A percentile compares a stretch with the other conserved stretches of the same genome.
Conservation (phyloP, 768 basidiomycete species). For the Tephrocybe rancida region DNA sequence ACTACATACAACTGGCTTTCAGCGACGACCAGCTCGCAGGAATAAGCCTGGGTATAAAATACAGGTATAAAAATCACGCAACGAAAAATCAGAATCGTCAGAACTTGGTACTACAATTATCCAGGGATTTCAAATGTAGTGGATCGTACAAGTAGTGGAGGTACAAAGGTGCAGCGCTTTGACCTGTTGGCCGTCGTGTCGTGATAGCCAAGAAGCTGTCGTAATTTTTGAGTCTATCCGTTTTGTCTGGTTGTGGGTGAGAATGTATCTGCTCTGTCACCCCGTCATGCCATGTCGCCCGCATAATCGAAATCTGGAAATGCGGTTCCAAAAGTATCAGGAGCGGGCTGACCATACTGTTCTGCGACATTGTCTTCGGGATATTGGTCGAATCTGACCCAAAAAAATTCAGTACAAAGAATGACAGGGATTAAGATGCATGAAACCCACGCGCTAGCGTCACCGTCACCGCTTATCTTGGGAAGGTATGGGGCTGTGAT, state of each 20-base stretch:
- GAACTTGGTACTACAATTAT: too few species aligned
- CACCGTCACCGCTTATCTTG: conserved; percentile 89
- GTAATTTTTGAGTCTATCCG: not conserved
- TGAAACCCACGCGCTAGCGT: conserved; percentile 86
- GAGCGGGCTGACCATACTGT: conserved; percentile 57
- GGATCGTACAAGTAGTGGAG: conserved; percentile 1
- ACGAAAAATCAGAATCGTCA: not conserved
- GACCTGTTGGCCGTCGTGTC: conserved; percentile 1
- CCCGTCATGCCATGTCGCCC: conserved; percentile 18
- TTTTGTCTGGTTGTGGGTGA: too few species aligned
- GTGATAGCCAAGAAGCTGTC: not conserved
- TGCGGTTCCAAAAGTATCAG: conserved; percentile 63
- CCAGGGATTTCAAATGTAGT: conserved; percentile 6
- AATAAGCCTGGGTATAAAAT: conserved; percentile 8
- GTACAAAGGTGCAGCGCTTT: not conserved
- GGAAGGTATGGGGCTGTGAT: conserved; percentile 97
- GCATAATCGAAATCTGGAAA: conserved; percentile 87
- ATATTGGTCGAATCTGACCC: conserved; percentile 70
- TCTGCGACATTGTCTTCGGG: conserved; percentile 71
- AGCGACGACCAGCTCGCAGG: conserved; percentile 13
- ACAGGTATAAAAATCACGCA: conserved; percentile 9
- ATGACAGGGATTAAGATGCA: conserved; percentile 5
- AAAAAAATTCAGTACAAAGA: conserved; percentile 6
- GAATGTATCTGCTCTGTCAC: too few species aligned
- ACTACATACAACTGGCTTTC: conserved; percentile 2